These are phyloP conservation scores for Anastatica hierochuntica DNA, from an alignment of 345 rosid genomes.

Conservation along the genomic window DNA sequence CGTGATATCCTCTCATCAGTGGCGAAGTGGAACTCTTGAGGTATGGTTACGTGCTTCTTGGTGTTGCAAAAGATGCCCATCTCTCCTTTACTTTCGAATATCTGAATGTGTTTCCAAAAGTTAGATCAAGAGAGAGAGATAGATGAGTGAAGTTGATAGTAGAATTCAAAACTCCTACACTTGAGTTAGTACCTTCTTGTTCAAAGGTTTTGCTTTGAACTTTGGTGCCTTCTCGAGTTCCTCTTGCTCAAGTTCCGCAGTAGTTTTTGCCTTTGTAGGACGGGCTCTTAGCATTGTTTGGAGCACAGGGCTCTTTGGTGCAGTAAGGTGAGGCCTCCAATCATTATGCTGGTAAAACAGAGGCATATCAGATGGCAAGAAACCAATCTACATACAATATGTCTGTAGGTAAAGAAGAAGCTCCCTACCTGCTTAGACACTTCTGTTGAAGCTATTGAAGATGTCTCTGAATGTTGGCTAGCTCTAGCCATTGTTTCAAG, in stretches of 20 bases:
- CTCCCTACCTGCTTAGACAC: constrained; percentile 48
- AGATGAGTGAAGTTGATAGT: background rate
- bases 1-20: constrained; percentile 80
- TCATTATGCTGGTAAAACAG: constrained; percentile 30
- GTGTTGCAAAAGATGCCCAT: constrained; percentile 64
- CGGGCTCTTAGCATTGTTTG: constrained; percentile 89
- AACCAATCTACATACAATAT: background rate
- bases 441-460: constrained; percentile 72
- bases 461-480: constrained; percentile 64
- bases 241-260: constrained; percentile 75
- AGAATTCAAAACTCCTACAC: background rate
- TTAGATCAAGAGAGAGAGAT: background rate
- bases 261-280: constrained; percentile 61
- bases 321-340: constrained; percentile 64
- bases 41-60: constrained; percentile 70
- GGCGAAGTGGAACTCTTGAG: constrained; percentile 85
- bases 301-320: constrained; percentile 70
- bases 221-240: constrained; percentile 85
- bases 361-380: constrained; percentile 13
- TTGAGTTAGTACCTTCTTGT: constrained; percentile 82
- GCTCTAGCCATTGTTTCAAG: constrained; percentile 77
- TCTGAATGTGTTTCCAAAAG: constrained; percentile 36
- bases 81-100: constrained; percentile 94
- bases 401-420: background rate
- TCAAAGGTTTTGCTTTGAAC: constrained; percentile 91